Evolutionary conservation across 2,329 filamentous ascomycete species (phyloP).

Genomic region (Fusarium sp.): DNA sequence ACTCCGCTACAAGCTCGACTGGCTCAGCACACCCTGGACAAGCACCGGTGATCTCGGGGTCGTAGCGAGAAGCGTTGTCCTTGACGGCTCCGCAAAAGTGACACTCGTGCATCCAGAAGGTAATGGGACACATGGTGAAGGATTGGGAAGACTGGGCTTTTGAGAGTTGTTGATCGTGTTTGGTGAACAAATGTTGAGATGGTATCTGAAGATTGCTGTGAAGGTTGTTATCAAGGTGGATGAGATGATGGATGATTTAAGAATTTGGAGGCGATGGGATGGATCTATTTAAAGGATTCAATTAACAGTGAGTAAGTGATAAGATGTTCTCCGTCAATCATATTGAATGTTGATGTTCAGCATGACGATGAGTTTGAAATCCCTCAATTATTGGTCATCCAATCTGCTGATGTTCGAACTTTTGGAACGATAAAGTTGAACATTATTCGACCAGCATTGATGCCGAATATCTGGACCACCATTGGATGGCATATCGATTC

Average conservation of each 20-base stretch:
- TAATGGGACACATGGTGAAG: neutral
- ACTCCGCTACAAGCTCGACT: neutral
- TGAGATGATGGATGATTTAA: neutral
- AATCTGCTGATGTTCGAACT: neutral
- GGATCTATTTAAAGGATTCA: neutral
- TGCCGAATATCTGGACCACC: fast-evolving
- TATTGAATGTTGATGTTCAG: neutral
- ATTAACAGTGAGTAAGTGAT: fast-evolving
- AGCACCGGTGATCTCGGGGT: neutral
- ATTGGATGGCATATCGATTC: fast-evolving
- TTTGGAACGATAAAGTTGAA: fast-evolving
- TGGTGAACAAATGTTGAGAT: neutral
- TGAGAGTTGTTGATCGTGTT: neutral
- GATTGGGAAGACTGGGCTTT: fast-evolving
- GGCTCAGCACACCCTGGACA: neutral
- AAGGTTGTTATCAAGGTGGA: neutral
- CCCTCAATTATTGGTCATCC: neutral
- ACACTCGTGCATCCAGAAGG: neutral
- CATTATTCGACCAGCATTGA: neutral
- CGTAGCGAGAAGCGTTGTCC: neutral
- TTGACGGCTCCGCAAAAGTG: neutral
- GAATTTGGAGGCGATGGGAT: neutral
- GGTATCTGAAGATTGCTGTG: neutral
- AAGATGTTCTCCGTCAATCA: neutral
- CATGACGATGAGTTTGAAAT: neutral